A percentile compares a stretch with the other conserved stretches of the same genome.
phyloP scores from a whole-genome alignment of 306 rosid genomes.

The Rosa multiflora region DNA sequence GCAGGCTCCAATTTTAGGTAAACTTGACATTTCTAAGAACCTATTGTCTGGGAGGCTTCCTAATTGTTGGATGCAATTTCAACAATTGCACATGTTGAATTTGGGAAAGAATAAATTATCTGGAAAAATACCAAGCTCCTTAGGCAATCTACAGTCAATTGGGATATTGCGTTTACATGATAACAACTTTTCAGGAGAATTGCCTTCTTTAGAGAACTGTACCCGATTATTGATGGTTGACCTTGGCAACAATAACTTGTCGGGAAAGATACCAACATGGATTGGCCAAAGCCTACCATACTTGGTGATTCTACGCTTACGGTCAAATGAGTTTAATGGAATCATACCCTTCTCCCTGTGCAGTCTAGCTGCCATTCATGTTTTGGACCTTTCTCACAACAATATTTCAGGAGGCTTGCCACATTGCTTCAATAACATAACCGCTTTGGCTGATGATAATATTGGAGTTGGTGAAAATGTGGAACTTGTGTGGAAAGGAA shows the following conservation, averaged over 20 bases:
- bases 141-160: neutral
- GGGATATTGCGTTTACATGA: neutral
- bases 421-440: conserved; percentile 14
- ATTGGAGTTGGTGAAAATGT: no score
- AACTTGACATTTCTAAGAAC: neutral
- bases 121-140: neutral
- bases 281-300: neutral
- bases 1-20: fast-evolving
- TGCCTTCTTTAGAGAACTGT: conserved; percentile 6
- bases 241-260: neutral
- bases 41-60: neutral
- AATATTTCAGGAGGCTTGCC: conserved; percentile 17
- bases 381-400: conserved; percentile 22
- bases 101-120: conserved; percentile 5
- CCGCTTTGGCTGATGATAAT: neutral
- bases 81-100: fast-evolving
- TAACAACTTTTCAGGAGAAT: neutral
- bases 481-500: neutral
- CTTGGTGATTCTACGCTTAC: neutral
- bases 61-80: neutral
- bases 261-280: neutral
- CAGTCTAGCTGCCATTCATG: neutral
- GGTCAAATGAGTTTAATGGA: conserved; percentile 17
- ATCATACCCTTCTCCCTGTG: conserved; percentile 18
- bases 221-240: neutral